A percentile compares a stretch with the other conserved stretches of the same genome.
Conservation (phyloP, 1,139 yeast species). For the Lodderomyces margitis region DNA sequence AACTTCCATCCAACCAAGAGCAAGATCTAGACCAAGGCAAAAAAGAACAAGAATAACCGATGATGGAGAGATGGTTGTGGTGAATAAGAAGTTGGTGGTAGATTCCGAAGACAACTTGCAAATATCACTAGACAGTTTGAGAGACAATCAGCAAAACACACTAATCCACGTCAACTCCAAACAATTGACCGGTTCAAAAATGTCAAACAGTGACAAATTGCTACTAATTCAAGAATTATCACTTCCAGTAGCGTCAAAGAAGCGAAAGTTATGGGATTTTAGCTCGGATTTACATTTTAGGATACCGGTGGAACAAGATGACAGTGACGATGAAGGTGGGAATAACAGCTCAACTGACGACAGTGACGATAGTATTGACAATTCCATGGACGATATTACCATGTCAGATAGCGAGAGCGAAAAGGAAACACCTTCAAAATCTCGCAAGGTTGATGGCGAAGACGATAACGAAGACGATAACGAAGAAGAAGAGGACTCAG, state of each 20-base stretch:
- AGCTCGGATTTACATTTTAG: conserved; percentile 29
- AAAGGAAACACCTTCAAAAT: conserved; percentile 13
- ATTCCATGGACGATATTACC: conserved; percentile 36
- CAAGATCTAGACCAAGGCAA: conserved; percentile 22
- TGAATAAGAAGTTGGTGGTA: conserved; percentile 37
- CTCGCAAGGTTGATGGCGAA: conserved; percentile 1
- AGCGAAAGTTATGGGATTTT: conserved; percentile 37
- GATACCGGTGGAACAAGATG: conserved; percentile 22
- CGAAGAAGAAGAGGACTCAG: conserved; percentile 16
- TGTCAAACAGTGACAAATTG: conserved; percentile 35
- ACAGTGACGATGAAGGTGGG: conserved; percentile 22
- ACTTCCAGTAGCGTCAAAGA: conserved; percentile 25
- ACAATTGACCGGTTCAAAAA: conserved; percentile 23
- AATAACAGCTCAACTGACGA: conserved; percentile 16
- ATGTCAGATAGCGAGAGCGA: conserved; percentile 32
- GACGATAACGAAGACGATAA: conserved; percentile 10
- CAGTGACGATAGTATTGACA: conserved; percentile 19
- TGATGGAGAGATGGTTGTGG: conserved; percentile 38
- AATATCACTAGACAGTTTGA: conserved; percentile 33
- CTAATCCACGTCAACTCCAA: conserved; percentile 16
- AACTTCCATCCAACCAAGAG: conserved; percentile 14
- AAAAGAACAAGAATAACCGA: conserved; percentile 37
- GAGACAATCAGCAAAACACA: conserved; percentile 28
- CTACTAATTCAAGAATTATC: conserved; percentile 37
- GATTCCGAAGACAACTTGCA: conserved; percentile 35